Base-by-base conservation (phyloP, 306 rosid species). In the Carpinus viminea region DNA sequence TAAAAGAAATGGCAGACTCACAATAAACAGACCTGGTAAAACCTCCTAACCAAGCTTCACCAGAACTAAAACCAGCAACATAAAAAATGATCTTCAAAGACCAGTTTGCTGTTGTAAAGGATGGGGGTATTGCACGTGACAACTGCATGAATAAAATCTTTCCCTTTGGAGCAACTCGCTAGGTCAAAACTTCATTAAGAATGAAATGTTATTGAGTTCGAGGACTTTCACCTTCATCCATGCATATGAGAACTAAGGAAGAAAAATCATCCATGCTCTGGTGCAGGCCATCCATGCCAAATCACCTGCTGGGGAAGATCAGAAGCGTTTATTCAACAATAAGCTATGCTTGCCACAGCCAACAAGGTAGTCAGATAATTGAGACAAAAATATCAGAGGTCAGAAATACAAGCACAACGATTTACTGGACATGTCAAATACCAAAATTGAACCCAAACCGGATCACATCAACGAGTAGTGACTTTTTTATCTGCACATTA, bases 241-340 rank as follows among this genome's bases (percentile, higher is more conserved):
- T 38, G 31, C 21, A 41, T 31, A 4, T 68, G 31, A 41, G 51
- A 59, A 24, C 31, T n/a, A 8, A 20, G 24, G 16, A 41, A 41
- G 72, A 18, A 41, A 18, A 41, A 18, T n/a, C 1, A 47, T 10
- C 72, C 51, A 68, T 8, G 72, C 51, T 41, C 50, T 68, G 72
- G 21, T 68, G 28, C 72, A 18, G 41, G 72, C 72, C 72, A 68
- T 41, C 72, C 47, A 36, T 7, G 36, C 70, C 51, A 38, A 41
- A 41, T 43, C 26, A 18, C 51, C 51, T 68, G 26, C 24, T 10
- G 50, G 72, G 5, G 24, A 38, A 41, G 18, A 2, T 38, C 41
- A 31, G 16, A 62, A 24, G 43, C 13, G 69, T 31, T 21, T 24
- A 31, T 13, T 31, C 69, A 62, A 62, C 69, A 62, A 62, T 11